A percentile compares a stretch with the other conserved stretches of the same genome.
Evolutionary conservation across 2,329 filamentous ascomycete genomes (phyloP).

Genomic region (Sarocladium strictum): DNA sequence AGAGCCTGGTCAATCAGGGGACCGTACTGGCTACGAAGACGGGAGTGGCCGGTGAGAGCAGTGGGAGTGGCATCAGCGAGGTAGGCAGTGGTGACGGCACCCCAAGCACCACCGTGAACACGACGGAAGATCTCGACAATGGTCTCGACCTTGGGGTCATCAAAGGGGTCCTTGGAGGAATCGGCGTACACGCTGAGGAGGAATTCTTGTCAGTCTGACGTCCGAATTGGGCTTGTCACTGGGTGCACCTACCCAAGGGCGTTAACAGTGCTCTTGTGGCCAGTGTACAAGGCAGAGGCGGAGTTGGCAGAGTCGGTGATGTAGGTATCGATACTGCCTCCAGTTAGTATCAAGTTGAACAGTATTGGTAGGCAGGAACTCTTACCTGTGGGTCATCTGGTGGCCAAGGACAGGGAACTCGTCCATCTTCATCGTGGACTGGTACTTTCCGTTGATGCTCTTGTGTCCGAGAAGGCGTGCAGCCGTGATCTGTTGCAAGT

Average conservation of each 20-base stretch:
- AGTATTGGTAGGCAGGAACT: neutral
- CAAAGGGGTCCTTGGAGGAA: slow-evolving; percentile 64
- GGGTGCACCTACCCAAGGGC: slow-evolving; percentile 53
- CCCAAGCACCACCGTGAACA: slow-evolving; percentile 55
- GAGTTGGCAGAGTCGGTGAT: slow-evolving; percentile 86
- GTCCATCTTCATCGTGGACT: slow-evolving; percentile 69
- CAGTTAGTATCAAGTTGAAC: neutral
- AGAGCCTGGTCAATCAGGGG: slow-evolving; percentile 71
- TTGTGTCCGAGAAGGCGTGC: slow-evolving; percentile 77
- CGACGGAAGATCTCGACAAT: slow-evolving; percentile 74
- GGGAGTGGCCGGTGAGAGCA: slow-evolving; percentile 66
- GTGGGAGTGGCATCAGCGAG: slow-evolving; percentile 79
- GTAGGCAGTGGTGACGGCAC: slow-evolving; percentile 72
- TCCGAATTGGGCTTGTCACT: neutral
- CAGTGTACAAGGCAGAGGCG: slow-evolving; percentile 73
- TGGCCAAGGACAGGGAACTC: slow-evolving; percentile 81
- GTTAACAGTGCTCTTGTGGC: slow-evolving; percentile 80
- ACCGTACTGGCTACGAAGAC: slow-evolving; percentile 62
- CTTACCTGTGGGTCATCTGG: slow-evolving; percentile 67
- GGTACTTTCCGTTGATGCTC: slow-evolving; percentile 78
- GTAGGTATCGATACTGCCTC: slow-evolving; percentile 65
- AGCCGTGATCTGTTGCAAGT: slow-evolving; percentile 52
- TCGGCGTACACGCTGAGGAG: slow-evolving; percentile 61
- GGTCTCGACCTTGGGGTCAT: slow-evolving; percentile 82
- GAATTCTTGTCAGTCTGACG: neutral